Conservation (phyloP, 176 grass and related monocot species). For the Carex pumila region DNA sequence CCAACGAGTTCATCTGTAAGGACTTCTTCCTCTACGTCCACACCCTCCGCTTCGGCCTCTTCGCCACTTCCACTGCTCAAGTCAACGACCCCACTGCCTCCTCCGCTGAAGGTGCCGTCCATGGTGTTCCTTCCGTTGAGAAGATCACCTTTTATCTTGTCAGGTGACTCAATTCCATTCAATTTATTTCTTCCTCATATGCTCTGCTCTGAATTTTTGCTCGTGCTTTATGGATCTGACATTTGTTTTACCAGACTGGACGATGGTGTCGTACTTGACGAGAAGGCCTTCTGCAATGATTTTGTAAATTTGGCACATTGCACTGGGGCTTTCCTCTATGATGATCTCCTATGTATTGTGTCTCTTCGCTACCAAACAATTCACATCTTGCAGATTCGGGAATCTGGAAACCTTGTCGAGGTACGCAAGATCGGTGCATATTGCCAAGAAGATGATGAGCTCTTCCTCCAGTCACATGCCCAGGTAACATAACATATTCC, state of each 20-base stretch:
- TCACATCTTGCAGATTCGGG: constrained; percentile 88
- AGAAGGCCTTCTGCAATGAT: constrained; percentile 87
- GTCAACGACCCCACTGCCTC: constrained; percentile 24
- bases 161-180: constrained; percentile 39
- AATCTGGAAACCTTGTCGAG: constrained; percentile 85
- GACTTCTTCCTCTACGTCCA: constrained; percentile 89
- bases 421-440: constrained; percentile 81
- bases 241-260: constrained; percentile 61
- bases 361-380: constrained; percentile 90
- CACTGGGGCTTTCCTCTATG: constrained; percentile 88
- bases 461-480: constrained; percentile 88
- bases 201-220: neutral
- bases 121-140: constrained; percentile 77
- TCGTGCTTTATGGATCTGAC: neutral
- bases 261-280: constrained; percentile 65
- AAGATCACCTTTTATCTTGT: constrained; percentile 97
- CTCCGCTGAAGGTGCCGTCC: constrained; percentile 57
- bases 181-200: neutral
- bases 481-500: constrained; percentile 34
- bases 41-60: constrained; percentile 56
- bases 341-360: constrained; percentile 88
- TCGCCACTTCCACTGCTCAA: constrained; percentile 84
- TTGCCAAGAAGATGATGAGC: constrained; percentile 80
- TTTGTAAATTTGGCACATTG: constrained; percentile 86
- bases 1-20: constrained; percentile 79